phyloP scores from a whole-genome alignment of 768 basidiomycete genomes.

The Rhodotorula taiwanensis region DNA sequence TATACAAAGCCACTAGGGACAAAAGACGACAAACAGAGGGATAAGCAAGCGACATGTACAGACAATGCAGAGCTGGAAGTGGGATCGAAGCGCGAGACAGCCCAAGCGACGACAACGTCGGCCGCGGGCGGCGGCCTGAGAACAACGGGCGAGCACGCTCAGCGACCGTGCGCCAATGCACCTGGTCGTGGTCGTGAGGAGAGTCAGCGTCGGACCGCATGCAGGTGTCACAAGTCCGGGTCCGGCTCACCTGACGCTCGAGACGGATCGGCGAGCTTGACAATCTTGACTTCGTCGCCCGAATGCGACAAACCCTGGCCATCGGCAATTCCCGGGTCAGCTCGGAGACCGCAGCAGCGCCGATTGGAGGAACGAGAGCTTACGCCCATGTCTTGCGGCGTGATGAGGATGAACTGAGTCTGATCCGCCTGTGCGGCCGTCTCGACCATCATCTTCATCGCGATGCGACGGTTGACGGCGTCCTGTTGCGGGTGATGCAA shows the following conservation, averaged over 20 bases:
- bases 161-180: constrained; percentile 1
- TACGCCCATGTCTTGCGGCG: constrained; percentile 74
- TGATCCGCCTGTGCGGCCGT: constrained; percentile 77
- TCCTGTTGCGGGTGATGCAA: constrained; percentile 30
- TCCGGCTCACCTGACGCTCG: constrained; percentile 9
- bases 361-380: background rate
- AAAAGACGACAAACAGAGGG: no score
- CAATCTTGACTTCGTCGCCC: constrained; percentile 64
- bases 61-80: no score
- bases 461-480: constrained; percentile 60
- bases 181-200: no score
- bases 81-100: background rate
- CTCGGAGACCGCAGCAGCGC: no score
- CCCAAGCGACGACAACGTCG: background rate
- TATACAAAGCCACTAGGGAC: no score
- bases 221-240: no score
- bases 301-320: constrained; percentile 16
- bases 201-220: no score
- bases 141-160: background rate
- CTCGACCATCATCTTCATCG: constrained; percentile 94
- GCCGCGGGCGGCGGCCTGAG: no score
- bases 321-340: background rate
- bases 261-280: constrained; percentile 54
- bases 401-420: constrained; percentile 91
- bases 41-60: no score